phyloP scores from a whole-genome alignment of 108 stramenopile species.

The Cyclotella atomus region DNA sequence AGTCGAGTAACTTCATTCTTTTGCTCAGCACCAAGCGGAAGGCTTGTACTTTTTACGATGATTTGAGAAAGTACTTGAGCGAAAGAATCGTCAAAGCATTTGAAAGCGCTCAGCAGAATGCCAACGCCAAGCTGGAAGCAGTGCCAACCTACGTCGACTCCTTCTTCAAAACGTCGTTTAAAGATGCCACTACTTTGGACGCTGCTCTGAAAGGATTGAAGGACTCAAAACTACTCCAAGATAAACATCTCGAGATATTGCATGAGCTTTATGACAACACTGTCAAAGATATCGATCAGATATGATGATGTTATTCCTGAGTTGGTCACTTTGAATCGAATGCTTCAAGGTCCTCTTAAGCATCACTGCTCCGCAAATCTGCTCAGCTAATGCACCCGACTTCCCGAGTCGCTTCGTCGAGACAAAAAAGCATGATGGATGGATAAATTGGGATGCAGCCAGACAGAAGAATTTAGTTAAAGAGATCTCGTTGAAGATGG shows the following conservation, averaged over 20 bases:
- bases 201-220: conserved; percentile 34
- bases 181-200: conserved; percentile 27
- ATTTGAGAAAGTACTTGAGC: conserved; percentile 1
- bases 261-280: conserved; percentile 32
- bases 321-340: conserved; percentile 14
- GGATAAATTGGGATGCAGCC: conserved; percentile 6
- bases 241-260: conserved; percentile 12
- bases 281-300: conserved; percentile 20
- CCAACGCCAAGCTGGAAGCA: not conserved
- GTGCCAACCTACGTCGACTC: conserved; percentile 10
- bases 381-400: conserved; percentile 4
- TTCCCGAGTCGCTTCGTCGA: conserved; percentile 18
- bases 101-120: not conserved
- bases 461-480: not conserved
- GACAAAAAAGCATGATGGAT: conserved; percentile 28
- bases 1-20: conserved; percentile 24
- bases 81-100: not conserved
- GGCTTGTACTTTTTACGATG: not conserved
- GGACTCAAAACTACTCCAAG: conserved; percentile 19
- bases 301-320: conserved; percentile 46
- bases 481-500: not conserved
- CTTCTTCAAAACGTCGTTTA: conserved; percentile 27
- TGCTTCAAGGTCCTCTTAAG: conserved; percentile 21
- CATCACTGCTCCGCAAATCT: conserved; percentile 21
- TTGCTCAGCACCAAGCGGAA: not conserved